These are phyloP conservation scores for Phytopythium ostracodes DNA, from an alignment of 352 stramenopile genomes.

Conservation along the genomic window DNA sequence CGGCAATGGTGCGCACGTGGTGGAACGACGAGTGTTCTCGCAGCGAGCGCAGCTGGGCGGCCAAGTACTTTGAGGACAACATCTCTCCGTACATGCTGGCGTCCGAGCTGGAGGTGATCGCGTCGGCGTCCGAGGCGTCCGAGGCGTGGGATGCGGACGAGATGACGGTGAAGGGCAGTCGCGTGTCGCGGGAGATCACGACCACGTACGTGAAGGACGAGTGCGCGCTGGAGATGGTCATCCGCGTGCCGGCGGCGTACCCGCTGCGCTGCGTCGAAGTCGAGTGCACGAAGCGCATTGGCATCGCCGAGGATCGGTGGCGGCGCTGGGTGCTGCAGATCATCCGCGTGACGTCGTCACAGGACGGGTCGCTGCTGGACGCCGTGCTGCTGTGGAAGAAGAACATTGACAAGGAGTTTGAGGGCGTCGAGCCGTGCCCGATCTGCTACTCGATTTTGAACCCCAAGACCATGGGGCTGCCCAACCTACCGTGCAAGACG, in stretches of 20 bases:
- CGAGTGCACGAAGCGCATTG: conserved; percentile 88
- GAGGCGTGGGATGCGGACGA: conserved; percentile 70
- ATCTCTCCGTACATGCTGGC: conserved; percentile 79
- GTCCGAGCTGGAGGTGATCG: conserved; percentile 75
- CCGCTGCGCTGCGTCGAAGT: conserved; percentile 90
- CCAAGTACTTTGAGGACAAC: conserved; percentile 87
- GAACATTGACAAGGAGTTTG: conserved; percentile 92
- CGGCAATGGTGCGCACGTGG: conserved; percentile 86
- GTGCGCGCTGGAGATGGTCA: conserved; percentile 88
- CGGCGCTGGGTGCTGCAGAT: conserved; percentile 92
- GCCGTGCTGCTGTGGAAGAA: conserved; percentile 91
- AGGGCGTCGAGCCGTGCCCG: conserved; percentile 89
- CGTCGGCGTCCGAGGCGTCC: conserved; percentile 42
- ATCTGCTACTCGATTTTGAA: conserved; percentile 93
- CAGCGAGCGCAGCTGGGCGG: conserved; percentile 74
- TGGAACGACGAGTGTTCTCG: conserved; percentile 89
- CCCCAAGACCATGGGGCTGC: conserved; percentile 86
- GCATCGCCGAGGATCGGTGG: conserved; percentile 89
- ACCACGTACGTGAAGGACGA: conserved; percentile 93
- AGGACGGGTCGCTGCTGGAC: conserved; percentile 88
- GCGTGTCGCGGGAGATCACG: conserved; percentile 86
- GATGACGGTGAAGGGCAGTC: conserved; percentile 85
- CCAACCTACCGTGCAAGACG: conserved; percentile 88
- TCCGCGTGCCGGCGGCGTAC: conserved; percentile 85
- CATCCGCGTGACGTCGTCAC: conserved; percentile 84